Evolutionary conservation across 129 eudicot species (phyloP), one percentile per base, ranked within the genome.

Genomic region (Helianthus annuus): DNA sequence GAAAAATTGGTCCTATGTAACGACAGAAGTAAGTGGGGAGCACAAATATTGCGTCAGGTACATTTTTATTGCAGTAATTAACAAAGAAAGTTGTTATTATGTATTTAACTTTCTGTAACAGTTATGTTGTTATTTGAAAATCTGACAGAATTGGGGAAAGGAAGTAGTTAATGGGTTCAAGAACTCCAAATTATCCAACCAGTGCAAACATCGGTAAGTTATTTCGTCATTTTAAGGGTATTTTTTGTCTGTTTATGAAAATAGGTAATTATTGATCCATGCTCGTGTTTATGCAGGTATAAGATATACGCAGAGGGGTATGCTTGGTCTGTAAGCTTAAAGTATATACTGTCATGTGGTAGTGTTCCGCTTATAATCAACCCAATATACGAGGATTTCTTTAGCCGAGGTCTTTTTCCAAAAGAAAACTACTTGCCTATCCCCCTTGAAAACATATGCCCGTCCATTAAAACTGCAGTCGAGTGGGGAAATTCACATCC

Each of bases 321-420:
- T 77, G 97, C 97, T 78, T 91, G 97, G 97, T 91, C 97, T 4
- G 95, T 91, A 71, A 91, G 97, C 76, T 81, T 91, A 78, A 91
- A 91, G 70, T 91, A 91, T 55, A 91, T 91, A 14, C 72, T 91
- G 66, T 69, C 97, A 60, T 91, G 97, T 70, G 97, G 97, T 46
- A 68, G 79, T 29, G 81, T 85, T 34, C 88, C 97, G 32, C 79
- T 91, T 24, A 78, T 91, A 46, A 85, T 91, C 76, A 65, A 83
- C 48, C 95, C 86, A 14, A 16, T 79, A 11, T 91, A 83, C 45
- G 83, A 87, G 81, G 97, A 91, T 78, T 91, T 91, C 76, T 87
- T 91, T 48, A 83, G 86, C 46, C 85, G 95, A 2, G 97, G 95
- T 24, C 88, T 91, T 12, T 61, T 75, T 39, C 91, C 89, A 2